phyloP scores from a whole-genome alignment of 2,329 filamentous ascomycete species.

The Exophiala sp. region DNA sequence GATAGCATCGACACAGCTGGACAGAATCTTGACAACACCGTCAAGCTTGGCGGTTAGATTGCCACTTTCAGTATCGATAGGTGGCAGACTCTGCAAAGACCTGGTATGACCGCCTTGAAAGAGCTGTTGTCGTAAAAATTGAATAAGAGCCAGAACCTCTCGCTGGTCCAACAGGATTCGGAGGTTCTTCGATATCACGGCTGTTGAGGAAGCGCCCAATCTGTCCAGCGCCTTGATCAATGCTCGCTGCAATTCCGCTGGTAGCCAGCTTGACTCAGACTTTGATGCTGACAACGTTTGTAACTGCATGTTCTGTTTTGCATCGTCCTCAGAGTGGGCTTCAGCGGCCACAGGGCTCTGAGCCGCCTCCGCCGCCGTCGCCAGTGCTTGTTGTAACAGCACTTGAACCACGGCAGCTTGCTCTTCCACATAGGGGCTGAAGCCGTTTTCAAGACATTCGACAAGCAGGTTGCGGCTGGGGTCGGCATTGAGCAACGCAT shows the following conservation, averaged over 20 bases:
- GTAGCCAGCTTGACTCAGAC: slow-evolving; percentile 12
- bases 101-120: slow-evolving; percentile 28
- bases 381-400: slow-evolving; percentile 39
- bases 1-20: slow-evolving; percentile 45
- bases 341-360: slow-evolving; percentile 11
- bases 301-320: slow-evolving; percentile 6
- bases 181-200: slow-evolving; percentile 18
- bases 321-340: slow-evolving; percentile 20
- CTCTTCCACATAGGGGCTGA: slow-evolving; percentile 37
- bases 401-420: slow-evolving; percentile 39
- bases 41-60: slow-evolving; percentile 30
- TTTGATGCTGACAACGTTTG: slow-evolving; percentile 6
- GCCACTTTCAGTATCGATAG: background rate
- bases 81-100: slow-evolving; percentile 12
- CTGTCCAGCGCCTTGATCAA: slow-evolving; percentile 17
- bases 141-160: slow-evolving; percentile 25
- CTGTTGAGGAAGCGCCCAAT: slow-evolving; percentile 10
- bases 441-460: slow-evolving; percentile 36
- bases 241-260: slow-evolving; percentile 12
- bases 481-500: slow-evolving; percentile 39
- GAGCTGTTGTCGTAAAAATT: slow-evolving; percentile 31
- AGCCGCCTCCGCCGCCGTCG: slow-evolving; percentile 29
- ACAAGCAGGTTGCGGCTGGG: slow-evolving; percentile 38
- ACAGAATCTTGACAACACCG: slow-evolving; percentile 41
- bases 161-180: slow-evolving; percentile 16